A percentile compares a stretch with the other conserved stretches of the same genome.
Conservation (phyloP, 768 basidiomycete species). For the Tylopilus plumbeoviolaceoides region DNA sequence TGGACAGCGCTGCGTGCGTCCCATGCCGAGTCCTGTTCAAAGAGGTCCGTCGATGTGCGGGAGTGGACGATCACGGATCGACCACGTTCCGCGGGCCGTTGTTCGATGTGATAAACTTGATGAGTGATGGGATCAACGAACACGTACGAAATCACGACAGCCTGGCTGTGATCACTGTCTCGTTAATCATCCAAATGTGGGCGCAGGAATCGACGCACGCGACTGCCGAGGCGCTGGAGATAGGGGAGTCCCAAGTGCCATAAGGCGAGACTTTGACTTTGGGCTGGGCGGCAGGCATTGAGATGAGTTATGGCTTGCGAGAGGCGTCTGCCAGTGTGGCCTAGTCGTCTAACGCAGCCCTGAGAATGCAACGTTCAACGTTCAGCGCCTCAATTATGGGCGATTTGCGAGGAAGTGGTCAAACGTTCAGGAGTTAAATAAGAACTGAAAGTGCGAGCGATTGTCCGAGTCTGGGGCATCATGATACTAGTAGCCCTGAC, state of each 20-base stretch:
- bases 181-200: too few relatives aligned
- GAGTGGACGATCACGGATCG: slow-evolving; percentile 1
- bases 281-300: background rate
- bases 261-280: background rate
- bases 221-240: background rate
- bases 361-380: too few relatives aligned
- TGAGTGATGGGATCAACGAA: background rate
- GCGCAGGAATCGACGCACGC: background rate
- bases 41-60: background rate
- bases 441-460: too few relatives aligned
- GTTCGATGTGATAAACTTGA: background rate
- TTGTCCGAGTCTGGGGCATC: too few relatives aligned
- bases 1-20: slow-evolving; percentile 1
- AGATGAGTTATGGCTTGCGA: too few relatives aligned
- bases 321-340: too few relatives aligned
- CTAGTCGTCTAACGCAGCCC: too few relatives aligned
- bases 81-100: slow-evolving; percentile 1
- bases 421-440: too few relatives aligned
- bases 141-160: background rate
- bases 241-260: background rate
- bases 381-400: too few relatives aligned
- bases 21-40: background rate
- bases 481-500: too few relatives aligned
- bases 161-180: background rate
- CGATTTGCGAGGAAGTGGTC: too few relatives aligned